A percentile compares a stretch with the other conserved stretches of the same genome.
Evolutionary conservation across 257 asterid species (phyloP).

Genomic region (Salvia splendens): DNA sequence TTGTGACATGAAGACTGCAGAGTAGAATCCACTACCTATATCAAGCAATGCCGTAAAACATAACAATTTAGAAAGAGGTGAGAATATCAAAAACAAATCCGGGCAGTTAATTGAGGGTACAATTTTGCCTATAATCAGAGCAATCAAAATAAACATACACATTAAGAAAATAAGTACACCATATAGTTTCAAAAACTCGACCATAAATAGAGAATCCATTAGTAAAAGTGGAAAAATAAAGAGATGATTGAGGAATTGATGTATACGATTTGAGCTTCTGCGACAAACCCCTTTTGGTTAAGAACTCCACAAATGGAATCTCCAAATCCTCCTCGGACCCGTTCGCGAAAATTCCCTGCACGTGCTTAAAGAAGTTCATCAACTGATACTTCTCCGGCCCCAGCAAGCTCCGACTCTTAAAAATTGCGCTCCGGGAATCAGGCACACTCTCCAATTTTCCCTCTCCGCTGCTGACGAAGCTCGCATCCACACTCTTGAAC

Average conservation of each 20-base stretch:
- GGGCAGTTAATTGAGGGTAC: neutral
- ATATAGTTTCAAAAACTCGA: neutral
- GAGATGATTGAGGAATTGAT: conserved; percentile 36
- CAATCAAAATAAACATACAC: neutral
- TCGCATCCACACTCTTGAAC: conserved; percentile 79
- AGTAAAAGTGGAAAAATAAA: conserved; percentile 42
- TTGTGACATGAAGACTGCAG: neutral
- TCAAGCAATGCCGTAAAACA: conserved; percentile 5
- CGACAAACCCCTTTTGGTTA: conserved; percentile 68
- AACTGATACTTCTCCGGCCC: conserved; percentile 77
- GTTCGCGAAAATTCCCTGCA: conserved; percentile 68
- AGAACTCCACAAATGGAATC: conserved; percentile 69
- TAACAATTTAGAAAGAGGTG: neutral
- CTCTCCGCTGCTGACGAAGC: conserved; percentile 52
- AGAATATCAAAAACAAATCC: neutral
- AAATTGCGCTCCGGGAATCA: conserved; percentile 80
- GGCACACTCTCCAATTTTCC: conserved; percentile 71
- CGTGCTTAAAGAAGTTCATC: conserved; percentile 85
- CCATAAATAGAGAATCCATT: conserved; percentile 13
- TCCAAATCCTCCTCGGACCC: conserved; percentile 82
- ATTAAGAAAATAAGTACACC: neutral
- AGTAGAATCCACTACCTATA: neutral
- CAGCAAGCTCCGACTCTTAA: conserved; percentile 57
- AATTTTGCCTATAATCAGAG: too few species aligned
- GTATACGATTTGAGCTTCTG: conserved; percentile 80